A percentile compares a stretch with the other conserved stretches of the same genome.
phyloP scores from a whole-genome alignment of 768 basidiomycete genomes.

The Lactifluus pinguis region DNA sequence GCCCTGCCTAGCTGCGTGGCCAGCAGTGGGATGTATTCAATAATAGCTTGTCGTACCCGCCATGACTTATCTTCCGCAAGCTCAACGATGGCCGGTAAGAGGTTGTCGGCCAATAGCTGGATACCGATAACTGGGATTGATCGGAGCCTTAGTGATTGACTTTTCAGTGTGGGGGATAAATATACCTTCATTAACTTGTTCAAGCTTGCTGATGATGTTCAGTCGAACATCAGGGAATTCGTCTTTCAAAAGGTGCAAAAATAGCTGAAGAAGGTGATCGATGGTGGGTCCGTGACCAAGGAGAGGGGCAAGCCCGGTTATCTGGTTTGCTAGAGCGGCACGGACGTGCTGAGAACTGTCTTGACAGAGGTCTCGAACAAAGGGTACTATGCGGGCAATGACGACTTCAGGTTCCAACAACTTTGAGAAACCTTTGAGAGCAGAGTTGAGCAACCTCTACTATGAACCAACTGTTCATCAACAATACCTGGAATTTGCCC shows the following conservation, averaged over 20 bases:
- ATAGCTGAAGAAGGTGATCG: slow-evolving; percentile 92
- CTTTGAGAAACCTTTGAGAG: slow-evolving; percentile 75
- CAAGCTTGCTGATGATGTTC: slow-evolving; percentile 97
- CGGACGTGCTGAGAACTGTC: slow-evolving; percentile 96
- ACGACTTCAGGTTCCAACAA: slow-evolving; percentile 91
- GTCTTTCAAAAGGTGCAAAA: slow-evolving; percentile 94
- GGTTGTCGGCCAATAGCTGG: slow-evolving; percentile 85
- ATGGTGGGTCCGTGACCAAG: slow-evolving; percentile 90
- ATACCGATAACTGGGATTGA: slow-evolving; percentile 82
- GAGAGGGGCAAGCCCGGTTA: slow-evolving; percentile 91
- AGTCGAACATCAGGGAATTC: slow-evolving; percentile 97
- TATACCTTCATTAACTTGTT: slow-evolving; percentile 85
- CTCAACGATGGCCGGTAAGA: slow-evolving; percentile 95
- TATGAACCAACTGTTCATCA: background rate
- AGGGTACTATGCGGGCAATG: slow-evolving; percentile 86
- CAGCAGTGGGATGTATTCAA: slow-evolving; percentile 98
- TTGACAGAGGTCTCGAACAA: slow-evolving; percentile 87
- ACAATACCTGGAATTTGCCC: slow-evolving; percentile 88
- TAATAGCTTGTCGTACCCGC: slow-evolving; percentile 99
- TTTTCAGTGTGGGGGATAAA: slow-evolving; percentile 5
- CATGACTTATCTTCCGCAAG: slow-evolving; percentile 99
- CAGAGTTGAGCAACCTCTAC: slow-evolving; percentile 11
- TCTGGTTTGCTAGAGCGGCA: slow-evolving; percentile 91
- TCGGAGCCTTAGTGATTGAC: slow-evolving; percentile 8
- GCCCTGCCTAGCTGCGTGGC: slow-evolving; percentile 94